Base-by-base conservation (phyloP, 768 basidiomycete genomes). In the Phaeolepiota aurea region DNA sequence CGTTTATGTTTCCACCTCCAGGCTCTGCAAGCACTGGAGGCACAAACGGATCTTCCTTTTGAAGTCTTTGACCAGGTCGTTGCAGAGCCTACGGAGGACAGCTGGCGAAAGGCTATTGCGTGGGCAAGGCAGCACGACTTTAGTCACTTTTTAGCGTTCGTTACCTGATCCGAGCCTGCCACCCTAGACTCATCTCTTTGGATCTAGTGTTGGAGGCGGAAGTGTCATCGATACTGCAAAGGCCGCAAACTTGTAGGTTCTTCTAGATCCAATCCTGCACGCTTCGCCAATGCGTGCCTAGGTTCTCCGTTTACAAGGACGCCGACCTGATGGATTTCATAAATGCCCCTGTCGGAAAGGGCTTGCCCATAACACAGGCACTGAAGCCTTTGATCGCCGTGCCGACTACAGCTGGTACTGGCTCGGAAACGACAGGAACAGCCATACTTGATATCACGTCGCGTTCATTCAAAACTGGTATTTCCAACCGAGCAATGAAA, bases 221-320 rank as follows among this genome's bases (percentile, higher is more conserved):
- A 90, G 87, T 52, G 87, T 90, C 18, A 96, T 96, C 54, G 93
- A 96, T 56, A 96, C 92, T 0, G 87, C 92, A 40, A 98, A 98
- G 58, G 79, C 91, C 4, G 92, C 94, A 21, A 98, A 97, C 62
- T 53, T 98, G 77, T 87, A 55, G 38, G 72, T 51, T 20, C 15
- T 20, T 13, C 34, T 4, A 23, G 18, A 7, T 35, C 16, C 18
- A n/a, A 9, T 35, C n/a, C 9, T 15, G 16, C n/a, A 28, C 7
- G 25, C 25, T 28, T n/a, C 25, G 25, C 25, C n/a, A 7, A 7
- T 7, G n/a, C 25, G 28, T 13, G n/a, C 5, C 15, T 45, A 89
- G 87, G 44, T 93, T 92, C 60, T 73, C 86, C 0, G 87, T 88
- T 9, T 97, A 97, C 69, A 84, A 84, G 49, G 89, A 97, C 47